A percentile compares a stretch with the other conserved stretches of the same genome.
Evolutionary conservation across 2,329 filamentous ascomycete genomes (phyloP).

Genomic region (Botrytis cinerea): DNA sequence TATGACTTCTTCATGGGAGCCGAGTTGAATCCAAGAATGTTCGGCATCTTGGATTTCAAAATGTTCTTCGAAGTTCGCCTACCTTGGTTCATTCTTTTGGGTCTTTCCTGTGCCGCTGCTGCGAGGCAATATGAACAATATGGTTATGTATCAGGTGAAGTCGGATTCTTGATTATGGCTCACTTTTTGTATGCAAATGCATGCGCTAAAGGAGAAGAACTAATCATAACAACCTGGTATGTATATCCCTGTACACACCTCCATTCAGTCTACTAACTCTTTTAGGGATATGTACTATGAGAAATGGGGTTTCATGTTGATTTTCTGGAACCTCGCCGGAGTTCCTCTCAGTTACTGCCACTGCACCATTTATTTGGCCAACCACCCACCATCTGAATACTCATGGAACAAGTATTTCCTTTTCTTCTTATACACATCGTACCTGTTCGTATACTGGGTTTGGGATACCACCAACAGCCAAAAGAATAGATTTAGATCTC

Average conservation of each 20-base stretch:
- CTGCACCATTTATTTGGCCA: constrained; percentile 86
- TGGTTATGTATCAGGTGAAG: constrained; percentile 84
- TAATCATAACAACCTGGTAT: constrained; percentile 82
- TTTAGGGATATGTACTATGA: constrained; percentile 88
- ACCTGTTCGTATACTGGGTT: constrained; percentile 83
- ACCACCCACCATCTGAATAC: constrained; percentile 74
- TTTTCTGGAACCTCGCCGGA: constrained; percentile 93
- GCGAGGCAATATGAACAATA: constrained; percentile 82
- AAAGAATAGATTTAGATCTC: constrained; percentile 87
- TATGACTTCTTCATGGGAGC: constrained; percentile 94
- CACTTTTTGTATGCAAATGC: constrained; percentile 92
- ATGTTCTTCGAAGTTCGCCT: constrained; percentile 95
- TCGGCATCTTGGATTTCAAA: constrained; percentile 83
- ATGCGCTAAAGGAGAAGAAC: constrained; percentile 88
- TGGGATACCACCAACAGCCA: constrained; percentile 93
- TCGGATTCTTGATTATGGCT: constrained; percentile 81
- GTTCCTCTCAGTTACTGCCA: constrained; percentile 90
- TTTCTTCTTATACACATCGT: constrained; percentile 64
- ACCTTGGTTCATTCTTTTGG: constrained; percentile 88
- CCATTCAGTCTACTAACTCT: constrained; percentile 5
- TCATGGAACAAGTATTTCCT: constrained; percentile 72
- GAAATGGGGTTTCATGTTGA: constrained; percentile 95
- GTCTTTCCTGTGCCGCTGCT: constrained; percentile 73
- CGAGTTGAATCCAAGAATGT: constrained; percentile 84
- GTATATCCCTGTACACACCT: background rate